phyloP scores from a whole-genome alignment of 805 yeast genomes.

The Starmerella apis region DNA sequence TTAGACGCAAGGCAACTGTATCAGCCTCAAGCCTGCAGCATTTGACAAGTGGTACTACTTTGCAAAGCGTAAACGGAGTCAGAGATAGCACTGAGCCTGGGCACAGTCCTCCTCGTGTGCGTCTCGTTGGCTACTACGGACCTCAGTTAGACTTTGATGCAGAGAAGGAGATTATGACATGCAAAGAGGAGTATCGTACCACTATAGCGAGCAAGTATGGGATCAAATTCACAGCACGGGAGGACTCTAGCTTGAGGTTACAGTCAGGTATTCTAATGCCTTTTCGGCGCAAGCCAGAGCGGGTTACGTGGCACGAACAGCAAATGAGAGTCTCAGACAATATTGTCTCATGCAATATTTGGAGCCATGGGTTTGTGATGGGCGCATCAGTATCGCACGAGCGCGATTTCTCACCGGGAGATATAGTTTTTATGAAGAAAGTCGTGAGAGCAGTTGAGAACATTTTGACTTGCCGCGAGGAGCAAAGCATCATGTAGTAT shows the following conservation, averaged over 20 bases:
- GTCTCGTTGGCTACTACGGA: constrained; percentile 9
- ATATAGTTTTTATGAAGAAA: constrained; percentile 27
- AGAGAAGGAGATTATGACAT: not conserved
- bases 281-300: constrained; percentile 12
- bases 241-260: not conserved
- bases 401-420: constrained; percentile 27
- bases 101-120: not conserved
- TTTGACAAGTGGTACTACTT: not conserved
- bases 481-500: not conserved
- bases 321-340: not conserved
- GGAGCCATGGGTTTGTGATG: constrained; percentile 26
- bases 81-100: not conserved
- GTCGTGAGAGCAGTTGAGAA: constrained; percentile 27
- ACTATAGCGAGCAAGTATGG: constrained; percentile 19
- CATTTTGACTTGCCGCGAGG: constrained; percentile 20
- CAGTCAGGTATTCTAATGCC: constrained; percentile 19
- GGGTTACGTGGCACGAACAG: not conserved
- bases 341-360: not conserved
- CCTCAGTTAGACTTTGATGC: constrained; percentile 2
- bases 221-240: not conserved
- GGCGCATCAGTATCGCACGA: constrained; percentile 23
- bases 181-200: not conserved
- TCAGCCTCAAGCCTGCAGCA: not conserved
- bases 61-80: not conserved
- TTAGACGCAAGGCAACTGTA: not conserved